Conservation (phyloP, 148 eudicot species). For the Rhododendron ferrugineum region DNA sequence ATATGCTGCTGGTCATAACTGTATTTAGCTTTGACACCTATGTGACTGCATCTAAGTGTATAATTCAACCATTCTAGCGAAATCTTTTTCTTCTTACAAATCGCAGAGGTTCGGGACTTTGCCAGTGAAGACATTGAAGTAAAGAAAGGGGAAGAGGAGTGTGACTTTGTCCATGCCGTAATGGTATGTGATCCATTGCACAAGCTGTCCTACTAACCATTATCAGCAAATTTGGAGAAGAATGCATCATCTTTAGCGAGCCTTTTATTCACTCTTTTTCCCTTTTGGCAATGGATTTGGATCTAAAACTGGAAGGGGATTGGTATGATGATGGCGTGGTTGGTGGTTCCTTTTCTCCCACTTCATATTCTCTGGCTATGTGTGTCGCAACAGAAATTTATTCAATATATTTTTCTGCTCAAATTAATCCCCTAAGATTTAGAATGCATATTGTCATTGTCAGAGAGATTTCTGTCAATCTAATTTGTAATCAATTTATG, state of each 20-base stretch:
- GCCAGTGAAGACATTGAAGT: conserved; percentile 77
- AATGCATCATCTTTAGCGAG: background rate
- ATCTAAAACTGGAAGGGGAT: background rate
- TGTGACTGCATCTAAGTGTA: background rate
- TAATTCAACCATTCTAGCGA: background rate
- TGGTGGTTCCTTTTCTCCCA: background rate
- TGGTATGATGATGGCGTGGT: background rate
- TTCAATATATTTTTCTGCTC: too few relatives aligned
- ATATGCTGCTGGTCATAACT: conserved; percentile 14
- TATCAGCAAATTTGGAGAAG: background rate
- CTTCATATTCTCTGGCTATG: too few relatives aligned
- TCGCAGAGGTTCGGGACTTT: conserved; percentile 78
- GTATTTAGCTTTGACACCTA: background rate
- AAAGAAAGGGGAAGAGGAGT: conserved; percentile 14
- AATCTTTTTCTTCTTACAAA: conserved; percentile 36
- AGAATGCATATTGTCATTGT: background rate
- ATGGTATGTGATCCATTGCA: background rate
- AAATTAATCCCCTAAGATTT: background rate
- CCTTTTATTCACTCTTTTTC: background rate
- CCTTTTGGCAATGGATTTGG: background rate
- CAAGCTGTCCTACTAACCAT: background rate
- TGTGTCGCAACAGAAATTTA: too few relatives aligned
- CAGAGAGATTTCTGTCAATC: background rate
- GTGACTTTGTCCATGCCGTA: background rate
- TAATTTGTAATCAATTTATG: too few relatives aligned